Base-by-base conservation (phyloP, 2,329 filamentous ascomycete species). In the Dichotomopilus funicola region DNA sequence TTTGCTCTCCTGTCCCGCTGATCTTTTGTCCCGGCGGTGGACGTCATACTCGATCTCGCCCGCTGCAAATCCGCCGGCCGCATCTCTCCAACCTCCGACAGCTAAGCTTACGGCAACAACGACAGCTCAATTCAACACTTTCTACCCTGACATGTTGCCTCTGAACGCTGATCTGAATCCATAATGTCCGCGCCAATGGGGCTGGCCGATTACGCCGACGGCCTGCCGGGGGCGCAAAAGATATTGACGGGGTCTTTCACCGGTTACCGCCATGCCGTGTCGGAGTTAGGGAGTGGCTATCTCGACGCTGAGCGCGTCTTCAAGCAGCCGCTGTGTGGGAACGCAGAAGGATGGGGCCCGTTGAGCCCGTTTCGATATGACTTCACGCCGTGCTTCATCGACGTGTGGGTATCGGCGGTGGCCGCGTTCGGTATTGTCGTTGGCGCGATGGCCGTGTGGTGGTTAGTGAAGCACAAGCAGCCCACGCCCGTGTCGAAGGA, bases 331-430 rank as follows among this genome's bases (percentile, higher is more conserved):
- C 77, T 96, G 71, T 97, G 92, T 74, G 83, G 87, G 70, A 94
- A 96, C 72, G 77, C 79, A 53, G 92, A 97, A 73, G 95, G 94
- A 66, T 99, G 94, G 94, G 95, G 95, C 1, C 94, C 94, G 27
- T 69, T 99, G 68, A 96, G 91, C 72, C 85, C 86, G 38, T 78
- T 85, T 63, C 81, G 92, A 70, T 96, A 90, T 72, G 94, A 99
- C 74, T 91, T 99, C 66, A 97, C 94, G 12, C 92, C 94, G 42
- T 99, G 94, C 76, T 99, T 99, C 69, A 85, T 97, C 65, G 95
- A 99, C 70, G 82, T 95, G 27, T 91, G 89, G 83, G 82, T 97
- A 57, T 83, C 88, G 37, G 74, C 79, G 1, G 88, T 96, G 34
- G 89, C 89, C 7, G 78, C 78, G 11, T 95, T 87, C 74, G 91